Percentiles rank a stretch among this genome's conserved stretches.
Evolutionary conservation across 441 rosid genomes (phyloP).

Genomic region (Brassica balearica): DNA sequence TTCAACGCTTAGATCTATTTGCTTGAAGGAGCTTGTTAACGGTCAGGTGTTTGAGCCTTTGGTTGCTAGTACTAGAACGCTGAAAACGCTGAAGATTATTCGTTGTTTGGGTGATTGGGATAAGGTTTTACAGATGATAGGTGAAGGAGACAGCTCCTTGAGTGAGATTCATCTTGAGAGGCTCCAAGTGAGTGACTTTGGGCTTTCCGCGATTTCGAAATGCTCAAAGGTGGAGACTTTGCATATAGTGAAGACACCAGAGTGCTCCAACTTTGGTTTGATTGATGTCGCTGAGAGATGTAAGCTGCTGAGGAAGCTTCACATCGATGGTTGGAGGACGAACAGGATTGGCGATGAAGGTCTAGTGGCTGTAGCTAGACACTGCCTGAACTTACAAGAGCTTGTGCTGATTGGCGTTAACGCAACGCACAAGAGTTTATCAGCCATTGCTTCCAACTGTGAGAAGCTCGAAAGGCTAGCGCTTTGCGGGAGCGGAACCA

Average conservation of each 20-base stretch:
- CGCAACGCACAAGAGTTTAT: conserved; percentile 56
- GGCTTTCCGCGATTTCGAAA: conserved; percentile 51
- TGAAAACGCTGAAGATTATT: conserved; percentile 58
- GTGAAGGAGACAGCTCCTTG: conserved; percentile 45
- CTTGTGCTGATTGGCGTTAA: conserved; percentile 67
- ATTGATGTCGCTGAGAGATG: conserved; percentile 55
- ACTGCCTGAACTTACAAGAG: conserved; percentile 61
- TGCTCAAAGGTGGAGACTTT: conserved; percentile 59
- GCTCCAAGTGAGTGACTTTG: conserved; percentile 64
- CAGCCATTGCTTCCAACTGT: conserved; percentile 54
- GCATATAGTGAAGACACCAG: conserved; percentile 58
- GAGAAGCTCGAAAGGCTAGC: conserved; percentile 61
- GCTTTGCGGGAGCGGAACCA: conserved; percentile 59
- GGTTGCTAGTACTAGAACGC: conserved; percentile 47
- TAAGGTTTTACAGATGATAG: conserved; percentile 49
- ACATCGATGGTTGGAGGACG: conserved; percentile 68
- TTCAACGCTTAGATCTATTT: conserved; percentile 50
- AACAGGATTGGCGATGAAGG: conserved; percentile 68
- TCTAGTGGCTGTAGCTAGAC: conserved; percentile 54
- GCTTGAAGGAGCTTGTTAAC: conserved; percentile 67
- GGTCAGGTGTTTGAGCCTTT: conserved; percentile 67
- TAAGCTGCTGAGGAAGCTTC: conserved; percentile 59
- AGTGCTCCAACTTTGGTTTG: conserved; percentile 61
- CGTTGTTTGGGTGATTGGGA: conserved; percentile 77
- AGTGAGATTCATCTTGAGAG: conserved; percentile 66